Evolutionary conservation across 1,284 basidiomycete genomes (phyloP).

Genomic region (Rhodofomes roseus): DNA sequence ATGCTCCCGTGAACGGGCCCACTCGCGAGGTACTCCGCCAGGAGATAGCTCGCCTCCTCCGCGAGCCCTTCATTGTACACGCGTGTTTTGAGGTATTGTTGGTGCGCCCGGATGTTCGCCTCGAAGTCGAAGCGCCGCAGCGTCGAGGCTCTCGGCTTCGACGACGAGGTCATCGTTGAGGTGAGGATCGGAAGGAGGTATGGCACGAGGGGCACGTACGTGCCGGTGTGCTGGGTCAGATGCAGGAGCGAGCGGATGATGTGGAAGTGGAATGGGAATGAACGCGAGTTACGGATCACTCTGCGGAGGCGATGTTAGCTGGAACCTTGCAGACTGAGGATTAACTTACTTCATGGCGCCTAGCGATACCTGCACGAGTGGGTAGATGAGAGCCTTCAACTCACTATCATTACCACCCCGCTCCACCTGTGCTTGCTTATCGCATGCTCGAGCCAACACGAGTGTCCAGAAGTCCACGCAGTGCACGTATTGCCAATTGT

Average conservation of each 20-base stretch:
- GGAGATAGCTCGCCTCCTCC: slow-evolving; percentile 78
- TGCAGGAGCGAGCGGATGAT: slow-evolving; percentile 70
- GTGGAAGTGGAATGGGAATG: slow-evolving; percentile 81
- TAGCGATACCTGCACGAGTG: slow-evolving; percentile 90
- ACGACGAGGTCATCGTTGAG: slow-evolving; percentile 68
- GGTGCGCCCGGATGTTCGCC: slow-evolving; percentile 82
- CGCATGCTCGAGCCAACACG: slow-evolving; percentile 82
- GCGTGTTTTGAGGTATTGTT: slow-evolving; percentile 86
- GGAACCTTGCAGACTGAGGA: neutral
- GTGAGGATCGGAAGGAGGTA: slow-evolving; percentile 87
- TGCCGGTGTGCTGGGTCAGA: slow-evolving; percentile 73
- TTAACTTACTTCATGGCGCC: slow-evolving; percentile 82
- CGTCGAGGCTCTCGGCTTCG: slow-evolving; percentile 83
- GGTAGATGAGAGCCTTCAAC: slow-evolving; percentile 88
- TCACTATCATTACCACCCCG: slow-evolving; percentile 66
- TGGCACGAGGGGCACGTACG: slow-evolving; percentile 87
- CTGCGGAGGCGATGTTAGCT: slow-evolving; percentile 38
- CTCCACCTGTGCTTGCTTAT: slow-evolving; percentile 49
- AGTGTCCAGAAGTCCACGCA: slow-evolving; percentile 96
- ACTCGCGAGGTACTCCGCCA: slow-evolving; percentile 77
- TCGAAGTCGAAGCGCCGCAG: slow-evolving; percentile 89
- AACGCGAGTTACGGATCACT: slow-evolving; percentile 78
- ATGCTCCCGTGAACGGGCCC: slow-evolving; percentile 71
- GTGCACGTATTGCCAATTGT: slow-evolving; percentile 99
- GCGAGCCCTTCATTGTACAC: slow-evolving; percentile 83